Percentiles rank a stretch among this genome's conserved stretches.
phyloP scores from a whole-genome alignment of 2,329 filamentous ascomycete genomes.

The Talaromyces islandicus region DNA sequence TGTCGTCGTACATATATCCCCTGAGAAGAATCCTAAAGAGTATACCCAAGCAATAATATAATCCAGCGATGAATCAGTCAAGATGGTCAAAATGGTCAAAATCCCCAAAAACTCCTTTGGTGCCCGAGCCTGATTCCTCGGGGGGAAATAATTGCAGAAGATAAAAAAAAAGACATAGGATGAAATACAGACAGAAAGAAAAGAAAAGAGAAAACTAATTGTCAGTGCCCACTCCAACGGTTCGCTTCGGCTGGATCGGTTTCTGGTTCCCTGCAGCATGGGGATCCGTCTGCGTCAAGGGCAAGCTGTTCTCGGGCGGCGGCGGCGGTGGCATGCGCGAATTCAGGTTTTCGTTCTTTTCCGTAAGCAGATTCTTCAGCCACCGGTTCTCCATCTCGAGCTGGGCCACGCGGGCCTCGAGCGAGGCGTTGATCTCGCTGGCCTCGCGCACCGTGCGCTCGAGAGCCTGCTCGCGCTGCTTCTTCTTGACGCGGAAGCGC shows the following conservation, averaged over 20 bases:
- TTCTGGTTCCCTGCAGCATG: conserved; percentile 4
- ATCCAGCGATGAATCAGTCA: background rate
- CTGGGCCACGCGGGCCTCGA: conserved; percentile 68
- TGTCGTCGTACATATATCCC: background rate
- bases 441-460: conserved; percentile 79
- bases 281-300: conserved; percentile 2
- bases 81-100: background rate
- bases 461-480: conserved; percentile 82
- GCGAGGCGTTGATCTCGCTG: conserved; percentile 66
- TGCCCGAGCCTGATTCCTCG: background rate
- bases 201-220: conserved; percentile 1
- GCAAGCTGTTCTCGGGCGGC: conserved; percentile 1
- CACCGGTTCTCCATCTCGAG: conserved; percentile 78
- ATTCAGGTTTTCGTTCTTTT: conserved; percentile 57
- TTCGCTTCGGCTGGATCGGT: conserved; percentile 10
- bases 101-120: background rate
- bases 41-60: background rate
- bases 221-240: conserved; percentile 9
- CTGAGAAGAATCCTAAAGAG: background rate
- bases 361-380: conserved; percentile 72
- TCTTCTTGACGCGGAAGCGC: conserved; percentile 94
- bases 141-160: background rate
- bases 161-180: background rate
- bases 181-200: background rate
- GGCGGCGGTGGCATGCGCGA: conserved; percentile 10